Evolutionary conservation across 805 yeast genomes (phyloP).

Genomic region (Maudiozyma turicensis): DNA sequence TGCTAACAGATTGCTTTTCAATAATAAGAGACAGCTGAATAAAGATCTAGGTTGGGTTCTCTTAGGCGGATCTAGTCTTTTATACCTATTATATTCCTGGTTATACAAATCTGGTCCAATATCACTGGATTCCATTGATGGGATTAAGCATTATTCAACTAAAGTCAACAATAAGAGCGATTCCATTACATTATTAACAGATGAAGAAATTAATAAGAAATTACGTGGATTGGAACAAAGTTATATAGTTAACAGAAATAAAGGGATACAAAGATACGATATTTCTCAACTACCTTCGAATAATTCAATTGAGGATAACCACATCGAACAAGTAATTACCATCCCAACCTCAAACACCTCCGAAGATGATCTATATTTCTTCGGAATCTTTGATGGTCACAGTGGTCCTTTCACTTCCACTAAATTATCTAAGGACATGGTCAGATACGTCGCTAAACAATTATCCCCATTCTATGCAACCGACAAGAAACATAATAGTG

Average conservation of each 20-base stretch:
- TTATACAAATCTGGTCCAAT: conserved; percentile 11
- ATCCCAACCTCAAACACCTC: conserved; percentile 42
- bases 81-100: conserved; percentile 12
- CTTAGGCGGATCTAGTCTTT: conserved; percentile 6
- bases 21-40: not conserved
- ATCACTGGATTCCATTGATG: conserved; percentile 21
- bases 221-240: conserved; percentile 73
- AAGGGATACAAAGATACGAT: conserved; percentile 84
- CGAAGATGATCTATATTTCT: conserved; percentile 72
- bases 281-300: conserved; percentile 84
- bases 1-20: not conserved
- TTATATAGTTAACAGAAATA: conserved; percentile 68
- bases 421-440: conserved; percentile 70
- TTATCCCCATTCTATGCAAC: conserved; percentile 51
- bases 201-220: conserved; percentile 60
- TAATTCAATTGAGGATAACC: conserved; percentile 89
- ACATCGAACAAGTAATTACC: conserved; percentile 72
- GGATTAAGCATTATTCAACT: conserved; percentile 18
- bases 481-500: conserved; percentile 29
- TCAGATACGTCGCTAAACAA: conserved; percentile 68
- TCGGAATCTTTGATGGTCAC: conserved; percentile 95
- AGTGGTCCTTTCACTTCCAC: conserved; percentile 92
- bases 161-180: not conserved
- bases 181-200: conserved; percentile 43
- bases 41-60: not conserved